These are phyloP conservation scores for Verticillium zaregamsianum DNA, from an alignment of 2,329 filamentous ascomycete genomes.

Conservation along the genomic window DNA sequence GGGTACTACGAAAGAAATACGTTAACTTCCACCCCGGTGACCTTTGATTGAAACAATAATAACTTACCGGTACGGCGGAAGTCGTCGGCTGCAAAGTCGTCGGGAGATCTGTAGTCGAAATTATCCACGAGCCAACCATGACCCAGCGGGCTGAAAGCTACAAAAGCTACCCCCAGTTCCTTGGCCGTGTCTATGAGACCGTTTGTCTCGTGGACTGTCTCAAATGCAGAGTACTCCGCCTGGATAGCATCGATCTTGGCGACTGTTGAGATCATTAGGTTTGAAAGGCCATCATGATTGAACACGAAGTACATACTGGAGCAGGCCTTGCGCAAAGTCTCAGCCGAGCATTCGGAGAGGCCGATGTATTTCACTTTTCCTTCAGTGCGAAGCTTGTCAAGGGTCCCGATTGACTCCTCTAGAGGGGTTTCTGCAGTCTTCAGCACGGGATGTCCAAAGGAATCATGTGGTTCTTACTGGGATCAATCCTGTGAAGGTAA, in stretches of 20 bases:
- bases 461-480: slow-evolving; percentile 23
- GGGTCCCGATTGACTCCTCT: slow-evolving; percentile 40
- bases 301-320: slow-evolving; percentile 22
- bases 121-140: slow-evolving; percentile 44
- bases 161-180: slow-evolving; percentile 31
- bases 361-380: slow-evolving; percentile 40
- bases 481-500: slow-evolving; percentile 39
- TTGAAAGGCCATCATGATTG: slow-evolving; percentile 15
- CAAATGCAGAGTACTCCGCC: slow-evolving; percentile 4
- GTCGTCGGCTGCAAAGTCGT: slow-evolving; percentile 40
- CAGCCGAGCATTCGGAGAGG: slow-evolving; percentile 35
- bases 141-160: slow-evolving; percentile 48
- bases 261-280: slow-evolving; percentile 30
- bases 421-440: slow-evolving; percentile 29
- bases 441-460: not conserved
- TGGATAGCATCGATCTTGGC: slow-evolving; percentile 31
- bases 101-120: slow-evolving; percentile 24
- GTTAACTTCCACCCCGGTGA: not conserved
- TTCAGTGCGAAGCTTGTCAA: slow-evolving; percentile 38
- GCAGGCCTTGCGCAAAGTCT: slow-evolving; percentile 33
- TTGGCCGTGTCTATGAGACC: slow-evolving; percentile 1
- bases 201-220: slow-evolving; percentile 36
- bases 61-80: slow-evolving; percentile 26
- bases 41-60: not conserved
- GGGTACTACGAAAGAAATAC: slow-evolving; percentile 13